Percentiles rank a stretch among this genome's conserved stretches.
phyloP scores from a whole-genome alignment of 2,329 filamentous ascomycete genomes.

The Cladosporium oxysporum region DNA sequence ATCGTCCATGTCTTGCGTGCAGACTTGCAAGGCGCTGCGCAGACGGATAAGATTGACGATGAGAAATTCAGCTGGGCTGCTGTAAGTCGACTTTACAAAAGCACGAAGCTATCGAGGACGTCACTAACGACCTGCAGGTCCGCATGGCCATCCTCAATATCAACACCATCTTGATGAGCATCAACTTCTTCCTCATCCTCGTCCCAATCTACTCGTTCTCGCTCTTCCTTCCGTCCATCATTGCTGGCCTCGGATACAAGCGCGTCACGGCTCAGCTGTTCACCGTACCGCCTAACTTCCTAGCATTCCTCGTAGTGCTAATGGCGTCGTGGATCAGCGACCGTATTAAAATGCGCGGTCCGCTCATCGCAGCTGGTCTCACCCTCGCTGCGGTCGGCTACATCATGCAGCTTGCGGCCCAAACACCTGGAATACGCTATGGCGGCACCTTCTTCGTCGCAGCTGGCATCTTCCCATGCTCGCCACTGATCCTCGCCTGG shows the following conservation, averaged over 20 bases:
- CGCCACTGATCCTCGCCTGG: conserved; percentile 41
- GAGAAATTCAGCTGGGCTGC: conserved; percentile 38
- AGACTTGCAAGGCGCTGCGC: conserved; percentile 35
- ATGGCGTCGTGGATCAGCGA: conserved; percentile 33
- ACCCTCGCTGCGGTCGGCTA: conserved; percentile 41
- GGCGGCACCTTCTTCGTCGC: conserved; percentile 45
- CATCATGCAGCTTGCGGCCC: conserved; percentile 40
- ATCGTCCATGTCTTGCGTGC: conserved; percentile 35
- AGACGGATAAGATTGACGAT: conserved; percentile 32
- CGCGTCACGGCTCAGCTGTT: conserved; percentile 44
- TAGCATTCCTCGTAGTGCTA: conserved; percentile 35
- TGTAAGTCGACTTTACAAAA: conserved; percentile 25
- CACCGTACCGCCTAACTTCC: conserved; percentile 42
- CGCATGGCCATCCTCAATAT: conserved; percentile 36
- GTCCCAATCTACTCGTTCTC: conserved; percentile 46
- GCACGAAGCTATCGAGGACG: not conserved
- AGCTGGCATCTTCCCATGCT: conserved; percentile 36
- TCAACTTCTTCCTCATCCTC: conserved; percentile 40
- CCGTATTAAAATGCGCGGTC: conserved; percentile 37
- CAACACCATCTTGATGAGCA: conserved; percentile 37
- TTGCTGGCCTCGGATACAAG: conserved; percentile 45
- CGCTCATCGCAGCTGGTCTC: conserved; percentile 34
- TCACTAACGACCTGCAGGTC: conserved; percentile 27
- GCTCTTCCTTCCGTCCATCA: conserved; percentile 51
- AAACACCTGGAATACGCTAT: conserved; percentile 40